Percentiles rank a stretch among this genome's conserved stretches.
Conservation (phyloP, 371 early-diverging fungal species). For the Mortierella sp. region DNA sequence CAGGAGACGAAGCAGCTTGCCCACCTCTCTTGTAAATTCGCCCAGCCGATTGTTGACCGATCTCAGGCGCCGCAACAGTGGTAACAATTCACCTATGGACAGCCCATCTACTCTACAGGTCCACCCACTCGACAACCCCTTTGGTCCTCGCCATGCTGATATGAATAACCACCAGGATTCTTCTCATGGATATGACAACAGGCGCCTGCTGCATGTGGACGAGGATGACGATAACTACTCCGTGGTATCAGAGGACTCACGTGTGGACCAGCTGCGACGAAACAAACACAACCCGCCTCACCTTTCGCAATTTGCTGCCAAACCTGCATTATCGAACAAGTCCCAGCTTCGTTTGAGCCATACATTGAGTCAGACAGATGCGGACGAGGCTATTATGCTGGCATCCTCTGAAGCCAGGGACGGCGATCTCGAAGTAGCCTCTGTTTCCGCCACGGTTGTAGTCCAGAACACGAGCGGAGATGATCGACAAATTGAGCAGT, state of each 20-base stretch:
- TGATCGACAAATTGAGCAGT: constrained; percentile 40
- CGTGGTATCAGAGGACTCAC: background rate
- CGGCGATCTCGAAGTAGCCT: constrained; percentile 4
- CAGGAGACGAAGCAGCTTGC: constrained; percentile 47
- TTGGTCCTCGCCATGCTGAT: background rate
- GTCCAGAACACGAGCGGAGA: constrained; percentile 13
- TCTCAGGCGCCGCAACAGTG: constrained; percentile 35
- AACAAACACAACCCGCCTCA: constrained; percentile 27
- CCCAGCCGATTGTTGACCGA: constrained; percentile 16
- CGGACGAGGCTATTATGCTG: constrained; percentile 13
- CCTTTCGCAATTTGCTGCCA: constrained; percentile 11
- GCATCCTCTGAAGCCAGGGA: background rate
- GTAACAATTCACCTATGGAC: constrained; percentile 26
- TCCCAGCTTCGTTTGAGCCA: constrained; percentile 32
- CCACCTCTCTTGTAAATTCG: constrained; percentile 29
- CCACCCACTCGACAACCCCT: background rate
- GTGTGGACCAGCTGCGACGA: constrained; percentile 26
- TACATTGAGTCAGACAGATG: constrained; percentile 29
- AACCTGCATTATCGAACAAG: constrained; percentile 19
- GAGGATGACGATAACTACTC: constrained; percentile 19
- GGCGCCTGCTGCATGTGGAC: constrained; percentile 19
- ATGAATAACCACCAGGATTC: background rate
- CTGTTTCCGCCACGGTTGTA: background rate
- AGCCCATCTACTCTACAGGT: background rate
- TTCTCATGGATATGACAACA: background rate